phyloP scores from a whole-genome alignment of 2,329 filamentous ascomycete genomes.

The Zymoseptoria brevis region DNA sequence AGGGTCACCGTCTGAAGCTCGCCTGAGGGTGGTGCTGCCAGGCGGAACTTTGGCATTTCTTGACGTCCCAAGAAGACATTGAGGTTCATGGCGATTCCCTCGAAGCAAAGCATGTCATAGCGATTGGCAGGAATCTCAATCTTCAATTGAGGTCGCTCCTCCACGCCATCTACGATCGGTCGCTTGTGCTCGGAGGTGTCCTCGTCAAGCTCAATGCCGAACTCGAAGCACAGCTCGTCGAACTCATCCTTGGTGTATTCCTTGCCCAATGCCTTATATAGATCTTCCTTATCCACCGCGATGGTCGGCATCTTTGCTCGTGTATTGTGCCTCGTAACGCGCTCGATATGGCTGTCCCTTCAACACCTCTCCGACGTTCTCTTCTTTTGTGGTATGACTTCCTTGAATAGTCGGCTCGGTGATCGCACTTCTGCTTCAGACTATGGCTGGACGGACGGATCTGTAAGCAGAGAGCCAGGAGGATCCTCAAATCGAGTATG shows the following conservation, averaged over 20 bases:
- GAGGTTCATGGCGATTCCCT: conserved; percentile 90
- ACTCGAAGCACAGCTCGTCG: conserved; percentile 96
- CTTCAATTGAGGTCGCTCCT: conserved; percentile 88
- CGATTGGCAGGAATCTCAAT: conserved; percentile 94
- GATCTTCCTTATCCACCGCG: conserved; percentile 87
- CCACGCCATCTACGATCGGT: conserved; percentile 65
- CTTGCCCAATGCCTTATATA: conserved; percentile 85
- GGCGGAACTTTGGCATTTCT: conserved; percentile 68
- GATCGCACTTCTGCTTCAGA: neutral
- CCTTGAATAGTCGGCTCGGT: neutral
- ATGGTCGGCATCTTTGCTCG: conserved; percentile 80
- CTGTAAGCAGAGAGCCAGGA: neutral
- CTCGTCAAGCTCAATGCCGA: conserved; percentile 96
- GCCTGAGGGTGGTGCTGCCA: conserved; percentile 63
- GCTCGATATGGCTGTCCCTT: neutral
- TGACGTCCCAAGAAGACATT: conserved; percentile 83
- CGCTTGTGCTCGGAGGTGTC: conserved; percentile 73
- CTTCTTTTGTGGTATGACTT: neutral
- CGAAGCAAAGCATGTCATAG: conserved; percentile 92
- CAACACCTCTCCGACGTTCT: neutral
- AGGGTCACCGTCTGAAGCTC: conserved; percentile 76
- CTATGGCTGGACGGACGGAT: neutral
- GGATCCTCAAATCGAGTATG: neutral
- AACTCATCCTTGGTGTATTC: conserved; percentile 92
- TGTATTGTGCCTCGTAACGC: conserved; percentile 7